Evolutionary conservation across 2,329 filamentous ascomycete species (phyloP), one percentile per base, ranked within the genome.

Genomic region (Reticulascus tulasneorum): DNA sequence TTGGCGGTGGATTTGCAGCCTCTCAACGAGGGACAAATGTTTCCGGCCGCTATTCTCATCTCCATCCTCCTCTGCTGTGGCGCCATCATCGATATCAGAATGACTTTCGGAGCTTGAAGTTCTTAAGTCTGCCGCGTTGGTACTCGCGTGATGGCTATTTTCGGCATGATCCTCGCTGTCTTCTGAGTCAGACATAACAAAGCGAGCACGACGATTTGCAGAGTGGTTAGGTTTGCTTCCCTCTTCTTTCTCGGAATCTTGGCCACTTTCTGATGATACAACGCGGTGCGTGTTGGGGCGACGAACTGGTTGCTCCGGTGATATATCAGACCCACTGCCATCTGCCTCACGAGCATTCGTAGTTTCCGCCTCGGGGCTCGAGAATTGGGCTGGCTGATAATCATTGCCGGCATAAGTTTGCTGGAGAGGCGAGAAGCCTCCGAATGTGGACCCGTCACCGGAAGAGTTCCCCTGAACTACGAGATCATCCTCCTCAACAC

Each of bases 351-450:
- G 16, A 4, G 27, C 40, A 2, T 32, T 36, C 3, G 33, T 36
- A 13, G 27, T 33, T 8, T 47, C 55, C 23, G 44, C 43, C 16
- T 60, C 56, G 0, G 54, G 57, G 6, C 54, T 59, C 1, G 56
- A 62, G 17, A 60, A 59, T 3, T 49, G 45, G 11, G 48, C 49
- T n/a, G n/a, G n/a, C n/a, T n/a, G n/a, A n/a, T n/a, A n/a, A n/a
- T n/a, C n/a, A n/a, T n/a, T n/a, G n/a, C n/a, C n/a, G n/a, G n/a
- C n/a, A n/a, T n/a, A n/a, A 5, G 16, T 28, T 2, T 51, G 50
- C 11, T 19, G 28, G 1, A 33, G 16, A 0, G 40, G 40, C 8
- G 30, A 45, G 23, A 34, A 42, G 2, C 22, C 40, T n/a, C 24
- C 35, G 24, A 29, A 39, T 15, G 26, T 33, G 2, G 40, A 42